Evolutionary conservation across 2,329 filamentous ascomycete genomes (phyloP).

Genomic region (Tetracladium maxilliforme): DNA sequence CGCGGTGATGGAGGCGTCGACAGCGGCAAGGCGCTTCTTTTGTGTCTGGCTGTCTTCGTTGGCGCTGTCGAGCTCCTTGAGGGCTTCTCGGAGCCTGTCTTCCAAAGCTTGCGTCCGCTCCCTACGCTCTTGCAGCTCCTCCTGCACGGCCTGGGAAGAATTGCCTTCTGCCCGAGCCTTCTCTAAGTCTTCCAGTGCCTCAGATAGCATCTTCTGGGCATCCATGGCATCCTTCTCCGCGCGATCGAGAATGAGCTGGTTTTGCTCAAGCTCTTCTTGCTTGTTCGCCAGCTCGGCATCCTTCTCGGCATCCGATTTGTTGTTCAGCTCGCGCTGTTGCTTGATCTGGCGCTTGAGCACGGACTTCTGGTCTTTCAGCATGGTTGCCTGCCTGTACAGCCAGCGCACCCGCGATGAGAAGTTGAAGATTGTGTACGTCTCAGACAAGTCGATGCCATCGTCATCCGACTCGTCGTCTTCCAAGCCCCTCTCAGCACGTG

Average conservation of each 20-base stretch:
- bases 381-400: constrained; percentile 62
- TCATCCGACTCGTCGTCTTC: constrained; percentile 46
- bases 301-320: constrained; percentile 62
- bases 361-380: constrained; percentile 73
- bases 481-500: constrained; percentile 39
- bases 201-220: constrained; percentile 14
- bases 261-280: constrained; percentile 36
- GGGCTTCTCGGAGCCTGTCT: constrained; percentile 2
- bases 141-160: too few species aligned
- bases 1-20: constrained; percentile 2
- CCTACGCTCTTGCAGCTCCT: too few species aligned
- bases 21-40: background rate
- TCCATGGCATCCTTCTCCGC: constrained; percentile 15
- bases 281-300: constrained; percentile 48
- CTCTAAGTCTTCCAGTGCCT: constrained; percentile 16
- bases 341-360: constrained; percentile 87
- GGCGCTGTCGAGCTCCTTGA: background rate
- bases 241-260: constrained; percentile 16
- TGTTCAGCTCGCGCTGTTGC: constrained; percentile 87
- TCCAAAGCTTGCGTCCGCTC: constrained; percentile 8
- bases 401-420: constrained; percentile 70
- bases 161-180: constrained; percentile 10
- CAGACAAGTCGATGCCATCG: constrained; percentile 39
- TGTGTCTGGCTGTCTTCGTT: background rate
- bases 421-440: constrained; percentile 56